Evolutionary conservation across 2,329 filamentous ascomycete species (phyloP), one percentile per base, ranked within the genome.

Genomic region (Ascochyta pisi): DNA sequence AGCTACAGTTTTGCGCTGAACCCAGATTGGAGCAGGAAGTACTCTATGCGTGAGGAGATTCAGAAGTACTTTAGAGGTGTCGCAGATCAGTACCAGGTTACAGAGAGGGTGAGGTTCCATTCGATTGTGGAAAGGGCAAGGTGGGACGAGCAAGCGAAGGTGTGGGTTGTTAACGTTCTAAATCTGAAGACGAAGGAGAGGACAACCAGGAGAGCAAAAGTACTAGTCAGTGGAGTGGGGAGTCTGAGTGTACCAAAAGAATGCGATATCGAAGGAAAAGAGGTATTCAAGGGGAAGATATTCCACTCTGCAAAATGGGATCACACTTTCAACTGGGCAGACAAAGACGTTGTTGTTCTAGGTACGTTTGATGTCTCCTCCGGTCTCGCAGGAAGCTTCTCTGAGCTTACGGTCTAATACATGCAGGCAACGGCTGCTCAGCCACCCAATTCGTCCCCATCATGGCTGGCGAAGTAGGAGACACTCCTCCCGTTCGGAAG

Each of bases 1-100:
- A 84, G 85, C 58, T 87, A 85, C 65, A 83, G 83, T 6, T 87
- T 84, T 78, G 79, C 81, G 40, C 81, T 82, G 4, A 88, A 87
- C 64, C 81, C 80, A 6, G 78, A 80, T 35, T 89, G 86, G 85
- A 79, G 80, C 16, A 80, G 81, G 51, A 84, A 87, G 66, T 87
- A 84, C 64, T 78, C 83, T 0, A 73, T 79, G 0, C 82, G 82
- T 0, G 73, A 74, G 0, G 85, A 88, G 65, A 87, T 88, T 38
- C 77, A 80, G 37, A 71, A 74, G 3, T 88, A 88, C 57, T 77
- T 87, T 24, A 73, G 78, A 15, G 58, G 45, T 1, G 69, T 75
- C 12, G 69, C 67, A 2, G 66, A 74, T 37, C 58, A 64, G 26
- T 73, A 73, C 46, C 51, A 57, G 7, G 69, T 77, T 5, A 67